phyloP scores from a whole-genome alignment of 768 basidiomycete species.

The Tylopilus plumbeoviolaceoides region DNA sequence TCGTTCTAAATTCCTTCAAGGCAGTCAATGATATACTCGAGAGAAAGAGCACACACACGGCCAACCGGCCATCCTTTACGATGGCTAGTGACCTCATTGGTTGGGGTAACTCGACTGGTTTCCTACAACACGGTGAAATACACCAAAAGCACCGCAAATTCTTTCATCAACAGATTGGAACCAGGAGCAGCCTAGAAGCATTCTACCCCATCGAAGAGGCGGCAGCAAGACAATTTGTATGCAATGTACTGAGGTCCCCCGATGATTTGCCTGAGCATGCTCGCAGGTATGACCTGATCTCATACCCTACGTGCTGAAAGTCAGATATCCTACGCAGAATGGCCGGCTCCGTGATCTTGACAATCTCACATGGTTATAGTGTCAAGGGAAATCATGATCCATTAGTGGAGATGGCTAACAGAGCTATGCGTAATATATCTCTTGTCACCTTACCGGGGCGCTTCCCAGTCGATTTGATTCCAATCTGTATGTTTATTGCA shows the following conservation, averaged over 20 bases:
- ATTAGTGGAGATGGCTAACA: slow-evolving; percentile 27
- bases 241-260: slow-evolving; percentile 1
- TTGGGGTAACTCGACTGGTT: neutral
- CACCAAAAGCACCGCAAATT: slow-evolving; percentile 7
- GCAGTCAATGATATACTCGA: slow-evolving; percentile 17
- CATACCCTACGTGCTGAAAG: neutral
- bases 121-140: slow-evolving; percentile 10
- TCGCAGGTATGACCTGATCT: neutral
- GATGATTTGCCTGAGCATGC: slow-evolving; percentile 3
- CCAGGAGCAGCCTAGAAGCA: neutral
- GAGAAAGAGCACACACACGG: slow-evolving; percentile 4
- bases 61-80: slow-evolving; percentile 7
- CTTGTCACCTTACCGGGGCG: neutral
- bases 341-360: slow-evolving; percentile 32
- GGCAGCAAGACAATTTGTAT: slow-evolving; percentile 2
- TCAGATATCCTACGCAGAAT: slow-evolving; percentile 20
- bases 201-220: slow-evolving; percentile 5
- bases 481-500: slow-evolving; percentile 2
- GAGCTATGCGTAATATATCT: slow-evolving; percentile 16
- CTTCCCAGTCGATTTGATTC: slow-evolving; percentile 11
- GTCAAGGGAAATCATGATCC: slow-evolving; percentile 31
- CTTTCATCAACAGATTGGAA: slow-evolving; percentile 7
- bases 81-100: slow-evolving; percentile 23
- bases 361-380: slow-evolving; percentile 35
- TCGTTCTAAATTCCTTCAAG: slow-evolving; percentile 46